Percentiles rank a stretch among this genome's conserved stretches.
Evolutionary conservation across 192 early-diverging fungal species (phyloP).

Genomic region (Podila clonocystis): DNA sequence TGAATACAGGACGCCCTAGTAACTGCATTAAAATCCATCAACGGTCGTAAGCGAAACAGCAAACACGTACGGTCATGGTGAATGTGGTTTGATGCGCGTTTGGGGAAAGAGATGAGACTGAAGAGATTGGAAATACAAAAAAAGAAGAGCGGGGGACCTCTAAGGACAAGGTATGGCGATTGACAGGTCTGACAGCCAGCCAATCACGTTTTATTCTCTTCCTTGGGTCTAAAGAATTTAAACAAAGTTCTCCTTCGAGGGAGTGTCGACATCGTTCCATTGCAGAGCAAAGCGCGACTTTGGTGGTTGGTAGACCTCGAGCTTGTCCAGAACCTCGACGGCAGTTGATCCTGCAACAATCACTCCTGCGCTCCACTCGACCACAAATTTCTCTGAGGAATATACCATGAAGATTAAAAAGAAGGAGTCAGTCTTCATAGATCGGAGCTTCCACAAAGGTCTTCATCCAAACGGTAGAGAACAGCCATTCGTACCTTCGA

Average conservation of each 20-base stretch:
- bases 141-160: no score
- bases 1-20: no score
- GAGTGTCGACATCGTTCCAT: conserved; percentile 52
- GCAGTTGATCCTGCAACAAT: conserved; percentile 69
- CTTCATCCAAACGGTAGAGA: not conserved
- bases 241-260: conserved; percentile 30
- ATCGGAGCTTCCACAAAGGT: not conserved
- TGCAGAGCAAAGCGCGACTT: conserved; percentile 57
- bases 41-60: no score
- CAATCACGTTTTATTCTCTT: no score
- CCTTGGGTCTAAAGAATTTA: not conserved
- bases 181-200: no score
- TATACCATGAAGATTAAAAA: not conserved
- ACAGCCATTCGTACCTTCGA: no score
- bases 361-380: conserved; percentile 55
- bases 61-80: no score
- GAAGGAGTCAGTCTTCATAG: not conserved
- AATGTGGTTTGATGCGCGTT: no score
- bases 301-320: conserved; percentile 62
- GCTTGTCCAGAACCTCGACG: conserved; percentile 62
- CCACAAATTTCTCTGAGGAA: conserved; percentile 70
- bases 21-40: not conserved
- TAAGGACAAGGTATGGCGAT: no score
- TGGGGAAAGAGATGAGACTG: no score
- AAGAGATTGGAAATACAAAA: no score